Evolutionary conservation across 2,329 filamentous ascomycete species (phyloP), one percentile per base, ranked within the genome.

Genomic region (Talaromyces sp.): DNA sequence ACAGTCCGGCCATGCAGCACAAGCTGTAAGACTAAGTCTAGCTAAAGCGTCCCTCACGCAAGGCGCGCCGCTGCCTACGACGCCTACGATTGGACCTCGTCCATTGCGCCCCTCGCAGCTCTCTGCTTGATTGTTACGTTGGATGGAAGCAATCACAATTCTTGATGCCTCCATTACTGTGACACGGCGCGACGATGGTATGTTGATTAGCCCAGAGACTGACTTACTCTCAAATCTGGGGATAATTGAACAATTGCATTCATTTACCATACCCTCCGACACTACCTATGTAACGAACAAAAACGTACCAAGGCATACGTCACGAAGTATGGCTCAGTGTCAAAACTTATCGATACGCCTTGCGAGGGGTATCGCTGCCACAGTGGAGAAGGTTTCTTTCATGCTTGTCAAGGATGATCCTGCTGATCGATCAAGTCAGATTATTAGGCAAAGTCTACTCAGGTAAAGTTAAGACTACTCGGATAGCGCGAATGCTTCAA

Each of bases 11-110:
- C 54, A 52, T 66, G 65, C 60, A 63, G 64, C 61, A 43, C 54
- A 37, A n/a, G 61, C 33, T 62, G 37, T 31, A 31, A 41, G 56
- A 59, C 56, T 59, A 45, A 27, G 27, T 33, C 22, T 22, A 59
- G 14, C 56, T 59, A 43, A 45, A 59, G 56, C 19, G 31, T 58
- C 37, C 56, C 37, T 58, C 37, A 63, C 37, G 66, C 64, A 67
- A 67, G 66, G 66, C 66, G 60, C 60, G 66, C 52, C 33, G 43
- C 35, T 47, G 31, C 39, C 22, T 43, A 37, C 45, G 24, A 39
- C 22, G 47, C 54, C 56, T 19, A 45, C 63, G 37, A 66, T 66
- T 66, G 64, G 64, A 43, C 54, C 60, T 63, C 45, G 56, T 43
- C 41, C 54, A n/a, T 27, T 49, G 58, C 50, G 22, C 39, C 62